Conservation (phyloP, 2,329 filamentous ascomycete species). For the Xylariaceae sp. region DNA sequence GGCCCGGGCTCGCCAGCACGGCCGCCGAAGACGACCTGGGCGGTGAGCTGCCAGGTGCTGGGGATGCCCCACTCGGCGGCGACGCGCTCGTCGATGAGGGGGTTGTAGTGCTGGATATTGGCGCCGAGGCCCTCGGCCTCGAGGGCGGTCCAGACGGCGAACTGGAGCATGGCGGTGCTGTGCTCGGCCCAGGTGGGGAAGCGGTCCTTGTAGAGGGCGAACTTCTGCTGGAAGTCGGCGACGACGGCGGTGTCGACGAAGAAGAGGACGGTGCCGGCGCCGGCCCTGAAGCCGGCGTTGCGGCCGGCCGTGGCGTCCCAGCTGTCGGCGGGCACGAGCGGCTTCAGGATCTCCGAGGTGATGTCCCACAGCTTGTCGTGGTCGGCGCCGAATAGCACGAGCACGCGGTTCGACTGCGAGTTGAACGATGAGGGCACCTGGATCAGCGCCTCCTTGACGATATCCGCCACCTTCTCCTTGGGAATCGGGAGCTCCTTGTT, state of each 20-base stretch:
- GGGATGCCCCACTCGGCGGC: slow-evolving; percentile 64
- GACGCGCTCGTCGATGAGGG: slow-evolving; percentile 71
- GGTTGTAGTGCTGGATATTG: slow-evolving; percentile 93
- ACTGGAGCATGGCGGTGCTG: slow-evolving; percentile 77
- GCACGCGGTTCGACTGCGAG: slow-evolving; percentile 72
- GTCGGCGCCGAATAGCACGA: slow-evolving; percentile 74
- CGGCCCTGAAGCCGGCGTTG: slow-evolving; percentile 56
- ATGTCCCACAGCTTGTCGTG: slow-evolving; percentile 87
- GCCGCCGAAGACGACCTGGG: slow-evolving; percentile 80
- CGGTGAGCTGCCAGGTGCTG: slow-evolving; percentile 67
- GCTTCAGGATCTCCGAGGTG: slow-evolving; percentile 57
- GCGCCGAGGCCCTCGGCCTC: slow-evolving; percentile 79
- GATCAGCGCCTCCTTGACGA: slow-evolving; percentile 58
- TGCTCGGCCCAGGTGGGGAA: slow-evolving; percentile 75
- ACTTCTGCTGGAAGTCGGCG: slow-evolving; percentile 60
- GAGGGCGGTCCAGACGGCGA: slow-evolving; percentile 72
- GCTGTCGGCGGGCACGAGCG: slow-evolving; percentile 58
- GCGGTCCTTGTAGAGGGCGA: slow-evolving; percentile 68
- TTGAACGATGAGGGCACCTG: slow-evolving; percentile 82
- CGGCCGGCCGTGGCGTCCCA: slow-evolving; percentile 48
- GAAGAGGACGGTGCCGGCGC: slow-evolving; percentile 80
- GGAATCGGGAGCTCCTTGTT: slow-evolving; percentile 57
- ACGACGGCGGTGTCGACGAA: slow-evolving; percentile 72
- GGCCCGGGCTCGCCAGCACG: slow-evolving; percentile 49
- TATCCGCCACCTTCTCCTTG: slow-evolving; percentile 55